Conservation (phyloP, 2,329 filamentous ascomycete genomes). For the Leptographium wingfieldii region DNA sequence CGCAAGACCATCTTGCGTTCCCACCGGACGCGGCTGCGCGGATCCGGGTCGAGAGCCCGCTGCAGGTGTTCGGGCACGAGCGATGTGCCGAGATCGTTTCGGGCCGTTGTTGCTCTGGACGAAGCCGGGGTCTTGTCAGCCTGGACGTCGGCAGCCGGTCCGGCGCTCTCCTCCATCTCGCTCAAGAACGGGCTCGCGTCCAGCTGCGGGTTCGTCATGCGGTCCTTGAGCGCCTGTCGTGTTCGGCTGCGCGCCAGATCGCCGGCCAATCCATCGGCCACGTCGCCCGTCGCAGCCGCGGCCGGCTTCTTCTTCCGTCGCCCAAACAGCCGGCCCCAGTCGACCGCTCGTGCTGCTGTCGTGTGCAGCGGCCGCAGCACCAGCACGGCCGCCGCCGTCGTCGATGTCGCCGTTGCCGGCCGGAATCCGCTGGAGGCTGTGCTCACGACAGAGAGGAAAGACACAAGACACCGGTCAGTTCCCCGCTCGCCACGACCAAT, state of each 20-base stretch:
- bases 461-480: not conserved
- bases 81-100: slow-evolving; percentile 18
- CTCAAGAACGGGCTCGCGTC: slow-evolving; percentile 48
- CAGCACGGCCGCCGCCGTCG: not conserved
- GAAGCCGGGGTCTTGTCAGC: too few relatives aligned
- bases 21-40: slow-evolving; percentile 57
- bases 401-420: not conserved
- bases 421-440: slow-evolving; percentile 12
- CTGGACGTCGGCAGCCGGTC: too few relatives aligned
- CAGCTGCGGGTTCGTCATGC: slow-evolving; percentile 31
- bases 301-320: slow-evolving; percentile 16
- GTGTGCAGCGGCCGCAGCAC: slow-evolving; percentile 7
- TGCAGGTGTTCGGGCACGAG: slow-evolving; percentile 41
- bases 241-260: slow-evolving; percentile 19
- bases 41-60: slow-evolving; percentile 61
- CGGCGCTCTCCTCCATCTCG: slow-evolving; percentile 23
- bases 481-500: not conserved
- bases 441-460: too few relatives aligned
- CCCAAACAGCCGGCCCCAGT: slow-evolving; percentile 11
- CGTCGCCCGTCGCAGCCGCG: not conserved
- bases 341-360: slow-evolving; percentile 5
- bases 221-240: slow-evolving; percentile 27
- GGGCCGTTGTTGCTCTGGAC: not conserved
- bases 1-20: slow-evolving; percentile 75
- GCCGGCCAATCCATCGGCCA: slow-evolving; percentile 10